Percentiles rank a stretch among this genome's conserved stretches.
phyloP scores from a whole-genome alignment of 169 alveolate species.

The Plasmodium cynomolgi region DNA sequence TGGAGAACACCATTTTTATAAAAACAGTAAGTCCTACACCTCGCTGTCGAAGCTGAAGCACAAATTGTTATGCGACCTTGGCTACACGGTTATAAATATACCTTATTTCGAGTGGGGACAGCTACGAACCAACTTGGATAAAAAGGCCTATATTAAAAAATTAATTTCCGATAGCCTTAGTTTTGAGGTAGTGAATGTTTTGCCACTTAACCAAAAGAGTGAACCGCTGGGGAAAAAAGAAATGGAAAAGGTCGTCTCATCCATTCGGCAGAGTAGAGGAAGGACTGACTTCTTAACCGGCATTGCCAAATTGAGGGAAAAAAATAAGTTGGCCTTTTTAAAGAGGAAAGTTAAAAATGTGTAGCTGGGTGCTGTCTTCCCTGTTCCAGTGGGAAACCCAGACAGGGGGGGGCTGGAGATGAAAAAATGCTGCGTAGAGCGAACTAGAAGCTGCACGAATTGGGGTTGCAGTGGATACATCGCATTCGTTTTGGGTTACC shows the following conservation, averaged over 20 bases:
- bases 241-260: not conserved
- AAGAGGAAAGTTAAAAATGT: conserved; percentile 30
- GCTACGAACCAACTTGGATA: conserved; percentile 28
- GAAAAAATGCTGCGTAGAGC: not conserved
- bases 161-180: not conserved
- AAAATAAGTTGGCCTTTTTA: conserved; percentile 46
- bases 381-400: not conserved
- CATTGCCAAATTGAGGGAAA: conserved; percentile 25
- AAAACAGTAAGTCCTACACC: conserved; percentile 88
- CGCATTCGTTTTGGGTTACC: not conserved
- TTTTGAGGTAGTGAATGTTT: not conserved
- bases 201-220: conserved; percentile 20
- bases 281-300: conserved; percentile 13
- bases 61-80: conserved; percentile 91
- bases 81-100: conserved; percentile 85
- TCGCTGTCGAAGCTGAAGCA: conserved; percentile 91
- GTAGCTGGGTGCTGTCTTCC: not conserved
- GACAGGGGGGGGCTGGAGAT: not conserved
- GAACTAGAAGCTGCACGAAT: not conserved
- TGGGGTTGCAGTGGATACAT: not conserved
- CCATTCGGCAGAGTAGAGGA: not conserved
- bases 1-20: conserved; percentile 93
- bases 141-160: conserved; percentile 62
- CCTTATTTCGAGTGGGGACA: conserved; percentile 85
- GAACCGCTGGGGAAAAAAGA: not conserved